Evolutionary conservation across 2,329 filamentous ascomycete species (phyloP), one percentile per base, ranked within the genome.

Genomic region (Mollisia scopiformis): DNA sequence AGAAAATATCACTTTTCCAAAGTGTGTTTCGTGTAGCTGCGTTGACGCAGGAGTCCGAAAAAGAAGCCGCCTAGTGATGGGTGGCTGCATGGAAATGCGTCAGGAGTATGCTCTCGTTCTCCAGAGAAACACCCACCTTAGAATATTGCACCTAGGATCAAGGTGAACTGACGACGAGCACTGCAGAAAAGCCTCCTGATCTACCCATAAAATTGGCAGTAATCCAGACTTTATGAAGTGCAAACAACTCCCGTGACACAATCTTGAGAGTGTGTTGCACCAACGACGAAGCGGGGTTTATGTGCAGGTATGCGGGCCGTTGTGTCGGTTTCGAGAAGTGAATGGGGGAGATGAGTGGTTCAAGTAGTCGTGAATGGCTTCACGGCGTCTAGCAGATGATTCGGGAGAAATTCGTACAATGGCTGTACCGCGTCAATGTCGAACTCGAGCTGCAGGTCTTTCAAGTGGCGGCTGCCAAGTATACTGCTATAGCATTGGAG

Each of bases 11-110:
- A 33, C 25, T 31, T 55, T 43, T 31, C 47, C 52, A 37, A 57
- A 41, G 37, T 57, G 55, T 35, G 58, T 46, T 35, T 63, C 35
- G 52, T 35, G 46, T 50, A 55, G 41, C 49, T 55, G 37, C 61
- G 39, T 33, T 49, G 46, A 52, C 58, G 66, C 64, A 61, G 56
- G 57, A 23, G 55, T 56, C 62, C 60, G 66, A 58, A 59, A 59
- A 53, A 35, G 50, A 55, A 21, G 27, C 27, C 55, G 55, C 49
- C 62, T 57, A 37, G 62, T 25, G 41, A 41, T 35, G 67, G 65
- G 57, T 64, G 33, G 57, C 66, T 69, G 62, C 63, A 66, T 59
- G 43, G 47, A 46, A 54, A 57, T 46, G 61, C 43, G 61, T 65
- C 55, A 65, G 60, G 57, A 55, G 41, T 53, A 16, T 63, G 62